Conservation (phyloP, 768 basidiomycete species). For the Ephemerocybe angulata region DNA sequence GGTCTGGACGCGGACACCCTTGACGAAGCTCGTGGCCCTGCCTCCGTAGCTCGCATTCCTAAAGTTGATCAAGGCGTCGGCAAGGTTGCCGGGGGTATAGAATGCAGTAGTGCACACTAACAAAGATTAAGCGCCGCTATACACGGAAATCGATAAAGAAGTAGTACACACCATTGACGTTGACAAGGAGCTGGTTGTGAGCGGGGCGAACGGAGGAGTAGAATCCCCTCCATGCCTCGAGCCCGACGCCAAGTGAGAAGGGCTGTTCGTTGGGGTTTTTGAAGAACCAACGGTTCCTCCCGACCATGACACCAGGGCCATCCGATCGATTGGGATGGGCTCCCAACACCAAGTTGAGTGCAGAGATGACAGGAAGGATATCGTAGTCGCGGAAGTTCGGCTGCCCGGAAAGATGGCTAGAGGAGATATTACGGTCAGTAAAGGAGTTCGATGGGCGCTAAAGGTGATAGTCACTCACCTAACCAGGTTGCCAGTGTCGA, state of each 20-base stretch:
- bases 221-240: slow-evolving; percentile 55
- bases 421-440: slow-evolving; percentile 23
- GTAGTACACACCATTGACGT: slow-evolving; percentile 55
- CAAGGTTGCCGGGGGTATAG: slow-evolving; percentile 61
- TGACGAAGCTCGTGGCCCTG: slow-evolving; percentile 56
- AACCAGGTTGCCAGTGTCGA: slow-evolving; percentile 51
- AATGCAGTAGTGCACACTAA: slow-evolving; percentile 59
- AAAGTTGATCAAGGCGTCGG: slow-evolving; percentile 57
- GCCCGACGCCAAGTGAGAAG: slow-evolving; percentile 49
- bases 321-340: slow-evolving; percentile 49
- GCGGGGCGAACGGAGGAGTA: slow-evolving; percentile 58
- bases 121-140: neutral
- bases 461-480: slow-evolving; percentile 26
- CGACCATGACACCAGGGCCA: slow-evolving; percentile 62
- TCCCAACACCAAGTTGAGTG: slow-evolving; percentile 61
- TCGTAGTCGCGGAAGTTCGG: slow-evolving; percentile 54
- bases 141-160: neutral
- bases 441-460: neutral
- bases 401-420: slow-evolving; percentile 52
- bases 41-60: slow-evolving; percentile 53
- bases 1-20: slow-evolving; percentile 61
- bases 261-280: slow-evolving; percentile 49
- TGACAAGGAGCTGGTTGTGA: slow-evolving; percentile 58
- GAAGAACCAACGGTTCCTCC: slow-evolving; percentile 60
- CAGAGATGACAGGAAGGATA: slow-evolving; percentile 54